Base-by-base conservation (phyloP, 2,329 filamentous ascomycete genomes). In the Albophoma yamanashiensis region DNA sequence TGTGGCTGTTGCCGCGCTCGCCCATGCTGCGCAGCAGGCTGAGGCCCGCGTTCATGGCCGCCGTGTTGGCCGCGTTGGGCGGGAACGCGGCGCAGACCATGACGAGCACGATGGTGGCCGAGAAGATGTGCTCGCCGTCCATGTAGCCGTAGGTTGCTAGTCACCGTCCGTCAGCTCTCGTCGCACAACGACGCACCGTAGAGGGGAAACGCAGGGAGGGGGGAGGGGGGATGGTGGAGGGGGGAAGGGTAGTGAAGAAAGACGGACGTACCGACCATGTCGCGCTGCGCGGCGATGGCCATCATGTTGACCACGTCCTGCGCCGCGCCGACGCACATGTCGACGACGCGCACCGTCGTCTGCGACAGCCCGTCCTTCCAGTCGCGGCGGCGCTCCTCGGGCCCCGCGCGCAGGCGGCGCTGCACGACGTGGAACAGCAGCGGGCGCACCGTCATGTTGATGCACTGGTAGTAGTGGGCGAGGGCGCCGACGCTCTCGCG, bases 391-490 rank as follows among this genome's bases (percentile, higher is more conserved):
- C 73, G 71, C 14, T 69, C 68, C n/a, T 64, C 63, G 3, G 11
- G 58, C 11, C 55, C 64, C 60, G 25, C 70, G 67, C 56, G 75
- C 0, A 82, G 70, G 4, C 79, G 75, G 52, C 74, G 74, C 65
- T 81, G 78, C 9, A 82, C 78, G 3, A 83, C 76, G 62, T 82
- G 76, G 61, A 82, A 82, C 0, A 84, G 72, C 31, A 83, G 68
- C 1, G 81, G 81, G 5, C 81, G 71, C 0, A 76, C 78, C 0
- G 80, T 81, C 80, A 84, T 83, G 64, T 82, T 82, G 65, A 83
- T 77, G 65, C 81, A 83, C 52, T 82, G 80, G 62, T 82, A 82
- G 63, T 82, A 83, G 63, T 84, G 81, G 27, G 82, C 68, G 58
- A 80, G 77, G 4, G 78, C 79, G 1, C 79, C 81, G 5, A 82